Evolutionary conservation across 163 green algal species (phyloP), one percentile per base, ranked within the genome.

Genomic region (Volvox carteri): DNA sequence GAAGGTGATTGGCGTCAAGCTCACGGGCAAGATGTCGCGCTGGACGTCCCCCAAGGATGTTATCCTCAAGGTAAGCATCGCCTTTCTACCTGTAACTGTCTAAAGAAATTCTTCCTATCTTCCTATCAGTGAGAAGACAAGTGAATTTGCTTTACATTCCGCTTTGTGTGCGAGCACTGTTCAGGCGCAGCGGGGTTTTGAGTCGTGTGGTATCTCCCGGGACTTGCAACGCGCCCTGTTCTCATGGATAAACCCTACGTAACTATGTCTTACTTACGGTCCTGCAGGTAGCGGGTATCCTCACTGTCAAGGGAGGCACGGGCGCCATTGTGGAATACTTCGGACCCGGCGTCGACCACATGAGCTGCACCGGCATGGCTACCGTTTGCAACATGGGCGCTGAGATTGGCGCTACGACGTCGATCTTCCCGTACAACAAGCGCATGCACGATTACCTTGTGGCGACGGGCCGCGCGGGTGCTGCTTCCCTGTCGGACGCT

Each of bases 381-480:
- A 99, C 97, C 68, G 99, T 99, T 85, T 99, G 97, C 93, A 99
- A 99, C 96, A 99, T 99, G 97, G 97, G 97, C 67, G 97, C 97
- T 41, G 97, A 99, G 95, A 99, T 99, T 84, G 97, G 97, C 25
- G 97, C 97, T 56, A 99, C 97, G 54, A 99, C 97, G 73, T 98
- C 95, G 78, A 97, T 99, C 92, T 99, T 99, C 94, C 97, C 97
- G 37, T 99, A 96, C 96, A 99, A 99, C 94, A 87, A 90, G 50
- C 92, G 96, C 88, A 99, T 99, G 97, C 90, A 96, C 87, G 96
- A 98, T 92, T 99, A 99, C 93, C 93, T 99, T 86, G 93, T 95
- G 30, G 94, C 97, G 65, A 99, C 97, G n/a, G 94, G 92, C 39
- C 92, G 97, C 12, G 90, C 90, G 35, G 88, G 70, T 35, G 94